Base-by-base conservation (phyloP, 2,329 filamentous ascomycete species). In the Teratosphaeria zuluensis region DNA sequence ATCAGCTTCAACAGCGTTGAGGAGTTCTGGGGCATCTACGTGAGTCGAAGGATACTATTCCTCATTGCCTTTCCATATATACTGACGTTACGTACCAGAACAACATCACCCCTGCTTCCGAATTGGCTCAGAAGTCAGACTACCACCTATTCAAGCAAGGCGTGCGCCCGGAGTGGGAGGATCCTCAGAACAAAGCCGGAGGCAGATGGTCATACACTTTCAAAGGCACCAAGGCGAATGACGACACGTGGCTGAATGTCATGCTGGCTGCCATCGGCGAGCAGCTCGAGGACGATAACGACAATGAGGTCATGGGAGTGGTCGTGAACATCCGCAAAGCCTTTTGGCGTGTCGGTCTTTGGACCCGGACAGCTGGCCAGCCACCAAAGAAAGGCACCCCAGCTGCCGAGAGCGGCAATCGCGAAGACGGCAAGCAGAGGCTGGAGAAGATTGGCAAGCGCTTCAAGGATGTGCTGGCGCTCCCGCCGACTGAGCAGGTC, bases 21-120 rank as follows among this genome's bases (percentile, higher is more conserved):
- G 78, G 95, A 99, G 76, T 99, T 99, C 78, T 99, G 94, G 94
- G 94, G 94, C 61, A 90, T 99, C 73, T 97, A 97, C 77, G 95
- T 99, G 83, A 74, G 92, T 81, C 46, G 28, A 12, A 14, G 31
- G 7, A 19, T 12, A 14, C 53, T 5, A 3, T 12, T 53, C 33
- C 14, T 9, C 12, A 51, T 33, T 42, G 46, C 55, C 28, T 4
- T 54, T 16, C 42, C 19, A 9, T 21, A 9, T 21, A n/a, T 48
- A 53, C 59, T 60, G 54, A 58, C 55, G 31, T 12, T 52, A 55
- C 35, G 19, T 28, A 7, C 53, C 33, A 99, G 95, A 99, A 99
- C 83, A 99, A 99, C 77, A 96, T 99, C 74, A 90, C 92, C 55
- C 88, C 92, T 51, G 92, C 95, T 68, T 96, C 92, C 68, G 91